phyloP scores from a whole-genome alignment of 1,284 basidiomycete genomes.

The Microbotryum scabiosae region DNA sequence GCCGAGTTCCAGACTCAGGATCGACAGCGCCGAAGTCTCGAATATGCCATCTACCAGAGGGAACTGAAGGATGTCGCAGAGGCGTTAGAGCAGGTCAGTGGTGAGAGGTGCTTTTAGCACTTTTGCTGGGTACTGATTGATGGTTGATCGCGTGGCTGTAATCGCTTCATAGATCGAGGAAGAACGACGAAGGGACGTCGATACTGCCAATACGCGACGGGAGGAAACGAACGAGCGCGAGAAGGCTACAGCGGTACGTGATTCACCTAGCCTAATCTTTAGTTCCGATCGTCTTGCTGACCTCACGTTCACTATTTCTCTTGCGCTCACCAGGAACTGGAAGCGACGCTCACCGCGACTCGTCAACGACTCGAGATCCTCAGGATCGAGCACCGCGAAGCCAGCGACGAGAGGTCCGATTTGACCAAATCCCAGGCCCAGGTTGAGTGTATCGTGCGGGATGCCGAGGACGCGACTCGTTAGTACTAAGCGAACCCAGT shows the following conservation, averaged over 20 bases:
- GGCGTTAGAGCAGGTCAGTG: slow-evolving; percentile 49
- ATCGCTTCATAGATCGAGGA: slow-evolving; percentile 45
- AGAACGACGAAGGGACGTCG: slow-evolving; percentile 70
- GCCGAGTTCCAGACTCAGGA: slow-evolving; percentile 85
- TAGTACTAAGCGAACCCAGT: slow-evolving; percentile 17
- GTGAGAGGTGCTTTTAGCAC: too few relatives aligned
- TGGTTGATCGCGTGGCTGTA: not conserved
- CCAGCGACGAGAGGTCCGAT: slow-evolving; percentile 33
- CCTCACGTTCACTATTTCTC: not conserved
- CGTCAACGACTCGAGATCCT: slow-evolving; percentile 65
- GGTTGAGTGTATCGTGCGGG: slow-evolving; percentile 71
- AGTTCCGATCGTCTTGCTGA: not conserved
- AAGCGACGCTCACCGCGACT: slow-evolving; percentile 61
- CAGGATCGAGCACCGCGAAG: slow-evolving; percentile 51
- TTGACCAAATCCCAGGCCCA: slow-evolving; percentile 48
- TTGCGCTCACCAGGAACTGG: slow-evolving; percentile 51
- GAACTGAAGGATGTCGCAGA: slow-evolving; percentile 82
- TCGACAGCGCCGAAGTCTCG: slow-evolving; percentile 84
- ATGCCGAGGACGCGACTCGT: slow-evolving; percentile 55
- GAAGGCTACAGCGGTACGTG: slow-evolving; percentile 64
- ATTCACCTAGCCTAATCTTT: not conserved
- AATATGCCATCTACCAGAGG: slow-evolving; percentile 86
- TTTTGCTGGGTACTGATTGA: not conserved
- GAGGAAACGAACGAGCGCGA: slow-evolving; percentile 76
- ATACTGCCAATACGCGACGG: slow-evolving; percentile 68